Conservation (phyloP, 1,284 basidiomycete species). For the Coniferiporia weirii region DNA sequence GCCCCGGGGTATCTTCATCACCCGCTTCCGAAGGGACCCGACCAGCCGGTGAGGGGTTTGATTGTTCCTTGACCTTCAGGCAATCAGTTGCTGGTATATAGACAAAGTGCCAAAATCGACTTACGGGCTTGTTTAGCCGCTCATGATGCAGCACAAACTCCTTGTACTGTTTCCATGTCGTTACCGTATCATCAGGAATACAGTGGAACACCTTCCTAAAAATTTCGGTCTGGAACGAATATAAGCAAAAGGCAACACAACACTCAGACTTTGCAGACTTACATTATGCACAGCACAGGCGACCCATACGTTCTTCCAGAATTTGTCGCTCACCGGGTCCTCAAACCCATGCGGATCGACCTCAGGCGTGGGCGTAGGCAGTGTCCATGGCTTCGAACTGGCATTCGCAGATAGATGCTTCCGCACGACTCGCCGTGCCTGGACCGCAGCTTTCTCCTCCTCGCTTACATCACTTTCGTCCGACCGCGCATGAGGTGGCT, state of each 20-base stretch:
- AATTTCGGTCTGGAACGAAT: conserved; percentile 74
- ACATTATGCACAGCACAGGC: conserved; percentile 82
- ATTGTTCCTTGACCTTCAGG: conserved; percentile 38
- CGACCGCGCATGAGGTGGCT: conserved; percentile 39
- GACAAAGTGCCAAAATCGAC: conserved; percentile 20
- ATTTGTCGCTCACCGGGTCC: conserved; percentile 80
- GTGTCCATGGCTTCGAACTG: conserved; percentile 50
- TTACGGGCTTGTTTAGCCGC: conserved; percentile 62
- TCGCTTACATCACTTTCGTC: conserved; percentile 43
- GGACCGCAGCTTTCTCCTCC: conserved; percentile 47
- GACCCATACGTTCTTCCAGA: conserved; percentile 89
- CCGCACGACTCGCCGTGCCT: conserved; percentile 45
- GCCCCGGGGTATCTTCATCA: conserved; percentile 37
- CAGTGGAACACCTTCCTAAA: conserved; percentile 92
- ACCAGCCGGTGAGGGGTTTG: conserved; percentile 40
- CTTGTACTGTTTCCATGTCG: conserved; percentile 93
- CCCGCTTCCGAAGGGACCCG: conserved; percentile 55
- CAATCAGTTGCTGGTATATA: conserved; percentile 15
- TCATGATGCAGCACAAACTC: conserved; percentile 78
- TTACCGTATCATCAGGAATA: conserved; percentile 84
- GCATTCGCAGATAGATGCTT: conserved; percentile 53
- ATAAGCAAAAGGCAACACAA: conserved; percentile 7
- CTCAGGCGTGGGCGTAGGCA: conserved; percentile 63
- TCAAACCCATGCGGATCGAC: conserved; percentile 78
- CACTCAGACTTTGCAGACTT: conserved; percentile 27